These are phyloP conservation scores for Hirschioporus abietinus DNA, from an alignment of 768 basidiomycete species.

Conservation along the genomic window DNA sequence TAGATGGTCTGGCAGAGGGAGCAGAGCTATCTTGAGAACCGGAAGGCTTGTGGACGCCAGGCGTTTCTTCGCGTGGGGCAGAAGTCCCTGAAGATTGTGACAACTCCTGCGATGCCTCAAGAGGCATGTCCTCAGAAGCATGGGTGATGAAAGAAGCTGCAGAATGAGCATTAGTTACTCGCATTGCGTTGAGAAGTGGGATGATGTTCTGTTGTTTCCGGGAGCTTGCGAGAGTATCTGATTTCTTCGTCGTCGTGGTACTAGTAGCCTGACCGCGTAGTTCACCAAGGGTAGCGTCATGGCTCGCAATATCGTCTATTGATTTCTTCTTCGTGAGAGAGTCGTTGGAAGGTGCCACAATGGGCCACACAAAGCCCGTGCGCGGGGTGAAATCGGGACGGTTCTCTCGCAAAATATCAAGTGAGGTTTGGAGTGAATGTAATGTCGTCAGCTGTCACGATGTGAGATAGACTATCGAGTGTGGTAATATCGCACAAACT, in stretches of 20 bases:
- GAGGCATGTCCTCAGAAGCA: conserved; percentile 21
- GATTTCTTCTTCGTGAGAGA: conserved; percentile 32
- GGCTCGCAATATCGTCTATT: conserved; percentile 16
- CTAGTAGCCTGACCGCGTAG: not conserved
- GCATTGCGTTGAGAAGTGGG: conserved; percentile 75
- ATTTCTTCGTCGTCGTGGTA: conserved; percentile 13
- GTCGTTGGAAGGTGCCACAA: conserved; percentile 47
- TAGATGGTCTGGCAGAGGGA: conserved; percentile 36
- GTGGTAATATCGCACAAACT: conserved; percentile 15
- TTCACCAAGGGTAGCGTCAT: not conserved
- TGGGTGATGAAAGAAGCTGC: conserved; percentile 44
- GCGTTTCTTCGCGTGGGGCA: conserved; percentile 30
- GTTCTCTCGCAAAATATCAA: conserved; percentile 66
- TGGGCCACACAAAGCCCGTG: conserved; percentile 82
- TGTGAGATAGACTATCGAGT: not conserved
- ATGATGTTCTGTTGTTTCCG: conserved; percentile 64
- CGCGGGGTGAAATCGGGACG: conserved; percentile 81
- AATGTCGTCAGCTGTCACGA: conserved; percentile 56
- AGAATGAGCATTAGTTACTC: conserved; percentile 68
- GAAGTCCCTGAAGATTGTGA: conserved; percentile 27
- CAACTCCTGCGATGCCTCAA: conserved; percentile 22
- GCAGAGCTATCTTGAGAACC: conserved; percentile 18
- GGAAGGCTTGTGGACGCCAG: conserved; percentile 11
- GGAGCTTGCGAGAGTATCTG: conserved; percentile 4
- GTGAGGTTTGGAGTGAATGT: conserved; percentile 67